A percentile compares a stretch with the other conserved stretches of the same genome.
Conservation (phyloP, 306 rosid genomes). For the Vigna angularis region DNA sequence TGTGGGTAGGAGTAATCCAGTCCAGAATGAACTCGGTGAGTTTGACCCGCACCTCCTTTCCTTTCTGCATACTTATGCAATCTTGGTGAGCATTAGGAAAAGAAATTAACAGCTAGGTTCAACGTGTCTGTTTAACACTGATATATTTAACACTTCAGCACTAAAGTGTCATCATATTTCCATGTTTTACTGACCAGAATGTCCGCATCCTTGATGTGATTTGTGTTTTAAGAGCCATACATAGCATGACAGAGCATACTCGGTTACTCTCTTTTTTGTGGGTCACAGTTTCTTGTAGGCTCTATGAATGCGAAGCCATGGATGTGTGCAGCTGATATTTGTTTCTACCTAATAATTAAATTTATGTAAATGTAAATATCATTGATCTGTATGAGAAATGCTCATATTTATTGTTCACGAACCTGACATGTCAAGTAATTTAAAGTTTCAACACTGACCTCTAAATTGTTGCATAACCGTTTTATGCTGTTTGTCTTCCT, state of each 20-base stretch:
- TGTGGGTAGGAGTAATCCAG: conserved; percentile 57
- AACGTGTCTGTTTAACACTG: conserved; percentile 11
- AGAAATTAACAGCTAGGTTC: conserved; percentile 24
- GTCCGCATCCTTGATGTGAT: neutral
- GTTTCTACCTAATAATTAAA: conserved; percentile 21
- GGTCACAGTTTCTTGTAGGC: conserved; percentile 19
- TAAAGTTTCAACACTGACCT: conserved; percentile 13
- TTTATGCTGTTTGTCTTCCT: conserved; percentile 1
- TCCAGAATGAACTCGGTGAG: conserved; percentile 57
- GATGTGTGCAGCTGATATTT: conserved; percentile 8
- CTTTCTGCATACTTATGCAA: conserved; percentile 11
- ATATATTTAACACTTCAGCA: conserved; percentile 3
- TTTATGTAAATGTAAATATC: conserved; percentile 1
- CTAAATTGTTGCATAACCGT: neutral
- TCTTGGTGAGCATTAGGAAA: conserved; percentile 14
- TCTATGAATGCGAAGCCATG: conserved; percentile 21
- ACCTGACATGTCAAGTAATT: conserved; percentile 25
- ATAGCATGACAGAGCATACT: neutral
- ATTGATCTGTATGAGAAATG: conserved; percentile 26
- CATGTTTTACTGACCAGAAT: conserved; percentile 7
- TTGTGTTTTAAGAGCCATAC: neutral
- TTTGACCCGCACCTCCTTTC: neutral
- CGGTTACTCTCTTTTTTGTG: neutral
- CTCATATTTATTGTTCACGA: conserved; percentile 26
- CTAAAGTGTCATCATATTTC: conserved; percentile 20